phyloP scores from a whole-genome alignment of 169 alveolate genomes.

The Cryptosporidium sp. region DNA sequence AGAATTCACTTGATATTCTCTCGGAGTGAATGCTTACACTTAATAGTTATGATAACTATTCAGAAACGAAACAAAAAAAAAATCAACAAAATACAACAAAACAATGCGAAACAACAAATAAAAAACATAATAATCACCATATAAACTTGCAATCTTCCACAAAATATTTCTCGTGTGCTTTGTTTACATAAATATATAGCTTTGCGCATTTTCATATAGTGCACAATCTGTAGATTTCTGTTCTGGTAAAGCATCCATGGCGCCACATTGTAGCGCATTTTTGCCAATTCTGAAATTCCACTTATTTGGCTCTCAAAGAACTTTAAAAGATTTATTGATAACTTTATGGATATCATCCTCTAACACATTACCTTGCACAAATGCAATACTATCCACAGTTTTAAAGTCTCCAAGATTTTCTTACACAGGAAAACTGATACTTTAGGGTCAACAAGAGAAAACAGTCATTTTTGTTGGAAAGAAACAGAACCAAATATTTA shows the following conservation, averaged over 20 bases:
- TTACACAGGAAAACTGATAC: not conserved
- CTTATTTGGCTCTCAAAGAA: not conserved
- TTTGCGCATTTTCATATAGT: not conserved
- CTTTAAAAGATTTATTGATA: not conserved
- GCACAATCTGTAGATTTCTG: not conserved
- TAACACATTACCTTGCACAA: not conserved
- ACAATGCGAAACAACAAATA: not conserved
- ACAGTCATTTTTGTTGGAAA: not conserved
- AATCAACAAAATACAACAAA: not conserved
- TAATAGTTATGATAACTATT: not conserved
- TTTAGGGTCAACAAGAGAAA: not conserved
- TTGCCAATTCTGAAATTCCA: not conserved
- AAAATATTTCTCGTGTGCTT: not conserved
- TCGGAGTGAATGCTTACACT: not conserved
- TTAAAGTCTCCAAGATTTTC: not conserved
- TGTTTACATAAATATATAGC: not conserved
- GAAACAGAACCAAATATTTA: not conserved
- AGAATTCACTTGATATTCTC: not conserved
- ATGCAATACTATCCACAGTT: conserved; percentile 1
- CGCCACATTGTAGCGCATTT: not conserved
- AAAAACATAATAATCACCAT: not conserved
- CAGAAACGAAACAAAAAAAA: not conserved
- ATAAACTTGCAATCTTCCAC: not conserved
- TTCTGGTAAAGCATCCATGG: not conserved
- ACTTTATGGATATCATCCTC: not conserved